These are phyloP conservation scores for Kodamaea nitidulidarum DNA, from an alignment of 805 yeast genomes.

Conservation along the genomic window DNA sequence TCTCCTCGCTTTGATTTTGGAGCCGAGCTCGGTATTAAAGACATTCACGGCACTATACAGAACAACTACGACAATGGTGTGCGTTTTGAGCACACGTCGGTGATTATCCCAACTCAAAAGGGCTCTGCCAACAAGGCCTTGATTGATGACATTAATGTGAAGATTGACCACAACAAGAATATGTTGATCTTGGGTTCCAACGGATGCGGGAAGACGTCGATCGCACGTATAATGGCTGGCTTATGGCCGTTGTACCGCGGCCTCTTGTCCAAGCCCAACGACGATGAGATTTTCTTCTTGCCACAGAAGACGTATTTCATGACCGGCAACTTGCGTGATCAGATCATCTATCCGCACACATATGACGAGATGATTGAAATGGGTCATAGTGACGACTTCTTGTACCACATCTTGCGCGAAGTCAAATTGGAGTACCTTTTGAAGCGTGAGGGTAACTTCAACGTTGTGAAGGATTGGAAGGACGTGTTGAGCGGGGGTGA, in stretches of 20 bases:
- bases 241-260: conserved; percentile 91
- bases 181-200: conserved; percentile 80
- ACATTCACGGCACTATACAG: conserved; percentile 78
- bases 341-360: conserved; percentile 80
- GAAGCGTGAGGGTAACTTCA: conserved; percentile 57
- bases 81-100: conserved; percentile 76
- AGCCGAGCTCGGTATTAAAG: conserved; percentile 39
- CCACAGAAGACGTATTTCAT: conserved; percentile 87
- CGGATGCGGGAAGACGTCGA: conserved; percentile 86
- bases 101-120: conserved; percentile 66
- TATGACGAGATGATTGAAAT: conserved; percentile 70
- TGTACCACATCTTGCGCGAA: conserved; percentile 62
- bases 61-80: conserved; percentile 66
- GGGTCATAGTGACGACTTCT: conserved; percentile 67
- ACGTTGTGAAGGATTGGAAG: conserved; percentile 69
- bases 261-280: conserved; percentile 69
- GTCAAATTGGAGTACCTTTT: conserved; percentile 80
- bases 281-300: conserved; percentile 65
- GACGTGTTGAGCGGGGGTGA: conserved; percentile 97
- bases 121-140: conserved; percentile 62
- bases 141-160: conserved; percentile 57
- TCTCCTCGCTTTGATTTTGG: conserved; percentile 55
- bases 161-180: conserved; percentile 57
- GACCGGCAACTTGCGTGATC: conserved; percentile 83
- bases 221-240: conserved; percentile 78